Evolutionary conservation across 2,329 filamentous ascomycete species (phyloP).

Genomic region (Zarea fungicola): DNA sequence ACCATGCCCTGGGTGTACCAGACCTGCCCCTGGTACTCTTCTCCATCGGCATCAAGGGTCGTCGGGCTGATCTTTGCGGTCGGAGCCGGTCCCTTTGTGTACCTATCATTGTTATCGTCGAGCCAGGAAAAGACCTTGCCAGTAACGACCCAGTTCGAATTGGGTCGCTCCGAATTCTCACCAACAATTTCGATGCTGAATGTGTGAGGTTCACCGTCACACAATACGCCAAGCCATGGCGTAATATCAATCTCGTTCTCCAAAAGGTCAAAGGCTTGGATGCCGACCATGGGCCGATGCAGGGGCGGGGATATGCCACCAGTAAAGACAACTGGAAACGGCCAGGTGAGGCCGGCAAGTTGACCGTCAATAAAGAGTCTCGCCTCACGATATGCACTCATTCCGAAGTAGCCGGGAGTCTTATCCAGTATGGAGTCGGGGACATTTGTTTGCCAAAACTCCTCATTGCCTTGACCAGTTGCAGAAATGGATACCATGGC

Average conservation of each 20-base stretch:
- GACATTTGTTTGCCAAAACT: constrained; percentile 84
- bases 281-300: constrained; percentile 72
- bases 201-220: constrained; percentile 58
- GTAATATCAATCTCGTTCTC: constrained; percentile 82
- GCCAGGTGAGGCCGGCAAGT: constrained; percentile 72
- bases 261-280: constrained; percentile 71
- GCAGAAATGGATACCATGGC: constrained; percentile 73
- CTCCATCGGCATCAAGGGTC: constrained; percentile 38
- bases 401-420: constrained; percentile 44
- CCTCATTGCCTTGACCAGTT: constrained; percentile 69
- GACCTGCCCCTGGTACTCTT: constrained; percentile 29
- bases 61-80: constrained; percentile 19
- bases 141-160: constrained; percentile 65
- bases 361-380: constrained; percentile 69
- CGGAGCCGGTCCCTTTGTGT: constrained; percentile 44
- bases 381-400: constrained; percentile 66
- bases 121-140: constrained; percentile 80
- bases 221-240: constrained; percentile 65
- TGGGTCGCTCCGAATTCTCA: constrained; percentile 51
- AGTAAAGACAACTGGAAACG: constrained; percentile 77
- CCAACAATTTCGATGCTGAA: constrained; percentile 66
- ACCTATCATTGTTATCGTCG: constrained; percentile 42
- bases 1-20: constrained; percentile 48
- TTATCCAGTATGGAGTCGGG: constrained; percentile 50
- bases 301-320: constrained; percentile 72